Conservation (phyloP, 305 asterid genomes). For the Andrographis paniculata region DNA sequence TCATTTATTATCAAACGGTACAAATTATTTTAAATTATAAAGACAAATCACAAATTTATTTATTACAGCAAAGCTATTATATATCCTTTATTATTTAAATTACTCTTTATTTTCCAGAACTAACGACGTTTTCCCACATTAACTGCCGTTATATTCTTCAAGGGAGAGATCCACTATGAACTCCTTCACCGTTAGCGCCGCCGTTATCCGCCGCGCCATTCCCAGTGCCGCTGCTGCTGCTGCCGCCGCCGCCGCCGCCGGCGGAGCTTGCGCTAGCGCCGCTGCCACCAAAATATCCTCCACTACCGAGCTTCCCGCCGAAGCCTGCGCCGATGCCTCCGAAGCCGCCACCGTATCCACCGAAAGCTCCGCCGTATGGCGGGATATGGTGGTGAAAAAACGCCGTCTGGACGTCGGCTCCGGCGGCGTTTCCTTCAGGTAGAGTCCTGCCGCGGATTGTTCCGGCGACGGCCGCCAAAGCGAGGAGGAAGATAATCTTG, state of each 20-base stretch:
- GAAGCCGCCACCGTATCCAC: conserved; percentile 23
- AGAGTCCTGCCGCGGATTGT: conserved; percentile 18
- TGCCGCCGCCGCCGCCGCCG: background rate
- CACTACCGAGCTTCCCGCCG: conserved; percentile 13
- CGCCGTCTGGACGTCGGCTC: conserved; percentile 10
- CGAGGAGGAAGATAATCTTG: conserved; percentile 21
- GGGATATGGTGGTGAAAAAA: conserved; percentile 23
- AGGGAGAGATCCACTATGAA: too few relatives aligned
- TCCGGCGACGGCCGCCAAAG: conserved; percentile 13
- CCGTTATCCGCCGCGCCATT: too few relatives aligned
- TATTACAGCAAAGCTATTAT: too few relatives aligned
- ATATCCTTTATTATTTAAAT: too few relatives aligned
- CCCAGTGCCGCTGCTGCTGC: conserved; percentile 9
- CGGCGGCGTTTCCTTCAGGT: background rate
- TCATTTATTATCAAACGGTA: too few relatives aligned
- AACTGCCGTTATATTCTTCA: too few relatives aligned
- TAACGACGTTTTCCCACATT: too few relatives aligned
- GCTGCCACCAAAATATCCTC: conserved; percentile 1
- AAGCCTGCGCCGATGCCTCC: conserved; percentile 19
- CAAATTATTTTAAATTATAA: too few relatives aligned
- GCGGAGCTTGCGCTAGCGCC: conserved; percentile 18
- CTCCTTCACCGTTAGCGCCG: too few relatives aligned
- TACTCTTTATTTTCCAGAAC: too few relatives aligned
- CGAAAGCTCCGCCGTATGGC: conserved; percentile 15
- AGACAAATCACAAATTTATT: too few relatives aligned